Evolutionary conservation across 495 filamentous ascomycete genomes (phyloP).

Genomic region (Podospora fimiseda): DNA sequence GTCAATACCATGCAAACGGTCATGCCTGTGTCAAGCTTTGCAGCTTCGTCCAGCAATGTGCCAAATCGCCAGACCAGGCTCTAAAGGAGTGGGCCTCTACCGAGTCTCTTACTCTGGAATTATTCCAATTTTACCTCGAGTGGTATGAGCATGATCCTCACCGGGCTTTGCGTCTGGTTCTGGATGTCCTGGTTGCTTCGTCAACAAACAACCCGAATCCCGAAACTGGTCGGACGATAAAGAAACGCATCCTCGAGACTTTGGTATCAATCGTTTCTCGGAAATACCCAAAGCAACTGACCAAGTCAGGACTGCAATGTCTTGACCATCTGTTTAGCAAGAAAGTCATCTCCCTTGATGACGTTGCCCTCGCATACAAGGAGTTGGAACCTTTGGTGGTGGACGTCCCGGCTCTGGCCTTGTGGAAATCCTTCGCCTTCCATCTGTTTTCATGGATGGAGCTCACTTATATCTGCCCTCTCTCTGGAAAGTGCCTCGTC

Average conservation of each 20-base stretch:
- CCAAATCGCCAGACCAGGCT: slow-evolving; percentile 35
- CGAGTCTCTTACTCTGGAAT: slow-evolving; percentile 45
- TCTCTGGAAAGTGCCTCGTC: slow-evolving; percentile 59
- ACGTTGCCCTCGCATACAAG: slow-evolving; percentile 32
- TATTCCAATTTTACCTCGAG: slow-evolving; percentile 66
- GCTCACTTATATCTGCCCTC: slow-evolving; percentile 54
- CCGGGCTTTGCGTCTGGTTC: slow-evolving; percentile 67
- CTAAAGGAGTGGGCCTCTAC: slow-evolving; percentile 44
- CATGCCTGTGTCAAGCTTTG: slow-evolving; percentile 47
- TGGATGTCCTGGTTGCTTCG: slow-evolving; percentile 52
- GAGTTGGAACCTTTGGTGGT: slow-evolving; percentile 23
- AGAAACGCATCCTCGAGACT: slow-evolving; percentile 33
- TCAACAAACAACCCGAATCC: slow-evolving; percentile 43
- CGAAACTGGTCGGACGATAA: slow-evolving; percentile 28
- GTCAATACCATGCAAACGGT: slow-evolving; percentile 28
- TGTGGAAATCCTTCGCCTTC: slow-evolving; percentile 41
- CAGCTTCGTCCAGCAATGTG: slow-evolving; percentile 49
- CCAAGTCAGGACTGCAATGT: slow-evolving; percentile 58
- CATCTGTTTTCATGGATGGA: slow-evolving; percentile 56
- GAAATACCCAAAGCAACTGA: slow-evolving; percentile 44
- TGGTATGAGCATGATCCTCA: slow-evolving; percentile 68
- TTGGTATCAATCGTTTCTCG: slow-evolving; percentile 45
- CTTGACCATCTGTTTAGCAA: slow-evolving; percentile 56
- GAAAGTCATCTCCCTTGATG: slow-evolving; percentile 36
- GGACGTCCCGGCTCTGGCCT: slow-evolving; percentile 5